Base-by-base conservation (phyloP, 2,329 filamentous ascomycete species). In the Hawksworthiomyces lignivorus region DNA sequence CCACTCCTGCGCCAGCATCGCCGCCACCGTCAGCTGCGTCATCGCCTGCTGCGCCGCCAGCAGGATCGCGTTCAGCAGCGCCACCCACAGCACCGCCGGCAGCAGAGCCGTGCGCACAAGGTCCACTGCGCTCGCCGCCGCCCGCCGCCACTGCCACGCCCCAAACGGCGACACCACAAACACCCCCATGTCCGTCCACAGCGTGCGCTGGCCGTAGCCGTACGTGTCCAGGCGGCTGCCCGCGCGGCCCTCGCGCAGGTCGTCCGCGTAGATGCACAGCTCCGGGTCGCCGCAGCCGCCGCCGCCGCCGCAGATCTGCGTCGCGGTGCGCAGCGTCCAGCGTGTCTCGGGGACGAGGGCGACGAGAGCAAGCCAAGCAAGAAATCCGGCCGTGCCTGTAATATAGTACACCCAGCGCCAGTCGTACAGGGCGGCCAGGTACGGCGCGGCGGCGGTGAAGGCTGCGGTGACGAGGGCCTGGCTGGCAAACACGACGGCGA, bases 351-450 rank as follows among this genome's bases (percentile, higher is more conserved):
- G 61, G 3, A 64, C 45, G 17, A 58, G 54, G 3, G 48, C 39
- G 6, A 63, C 51, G 5, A 64, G 45, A 17, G 51, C 39, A 5
- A 63, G 32, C 61, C 61, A 64, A 3, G 61, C 56, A 1, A 57
- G 31, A 9, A 58, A 46, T 5, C 56, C 59, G 7, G 54, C 42
- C 6, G 50, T 53, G 1, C 58, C 59, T 2, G 58, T 58, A 28
- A 59, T 53, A 28, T 49, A 60, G 48, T 65, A 64, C 14, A 65
- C 48, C 50, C 50, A 60, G 18, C 62, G 53, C 62, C 61, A 63
- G 36, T 50, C 51, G 11, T 54, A 48, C 18, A 54, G 50, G 6
- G 54, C 54, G 1, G 57, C 58, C 24, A 63, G 50, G 21, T 52
- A 53, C 4, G 56, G 60, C 12, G 52, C 43, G 1, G 51, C 50